Percentiles rank a stretch among this genome's conserved stretches.
phyloP scores from a whole-genome alignment of 345 rosid species.

The Abelmoschus esculentus region DNA sequence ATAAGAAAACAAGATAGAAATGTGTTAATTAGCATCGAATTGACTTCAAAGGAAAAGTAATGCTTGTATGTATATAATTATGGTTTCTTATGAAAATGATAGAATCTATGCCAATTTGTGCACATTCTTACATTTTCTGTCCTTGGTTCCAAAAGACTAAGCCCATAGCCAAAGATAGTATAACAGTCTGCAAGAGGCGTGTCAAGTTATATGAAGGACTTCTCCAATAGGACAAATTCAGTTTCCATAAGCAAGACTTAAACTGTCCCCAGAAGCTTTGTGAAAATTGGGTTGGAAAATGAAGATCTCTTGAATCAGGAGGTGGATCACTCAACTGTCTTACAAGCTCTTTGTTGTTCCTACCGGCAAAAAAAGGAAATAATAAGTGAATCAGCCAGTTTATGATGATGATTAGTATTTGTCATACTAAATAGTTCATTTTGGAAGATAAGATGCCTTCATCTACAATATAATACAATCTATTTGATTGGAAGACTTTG shows the following conservation, averaged over 20 bases:
- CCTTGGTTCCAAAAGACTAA: constrained; percentile 65
- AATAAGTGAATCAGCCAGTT: background rate
- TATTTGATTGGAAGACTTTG: too few relatives aligned
- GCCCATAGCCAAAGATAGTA: constrained; percentile 53
- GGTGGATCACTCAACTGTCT: constrained; percentile 37
- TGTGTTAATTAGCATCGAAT: background rate
- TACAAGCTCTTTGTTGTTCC: constrained; percentile 42
- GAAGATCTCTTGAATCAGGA: constrained; percentile 41
- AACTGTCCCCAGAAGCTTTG: constrained; percentile 56
- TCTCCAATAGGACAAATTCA: constrained; percentile 68
- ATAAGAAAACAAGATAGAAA: background rate
- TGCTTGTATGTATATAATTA: constrained; percentile 16
- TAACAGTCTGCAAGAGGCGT: constrained; percentile 27
- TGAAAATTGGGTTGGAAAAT: constrained; percentile 41
- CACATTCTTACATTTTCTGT: constrained; percentile 41
- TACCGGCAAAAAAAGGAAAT: constrained; percentile 14
- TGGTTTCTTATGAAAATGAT: background rate
- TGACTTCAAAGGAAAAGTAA: background rate
- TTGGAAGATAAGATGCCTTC: too few relatives aligned
- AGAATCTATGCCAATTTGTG: background rate
- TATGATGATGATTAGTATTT: too few relatives aligned
- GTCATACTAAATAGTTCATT: too few relatives aligned
- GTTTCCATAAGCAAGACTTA: constrained; percentile 72
- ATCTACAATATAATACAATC: too few relatives aligned
- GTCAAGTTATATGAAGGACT: constrained; percentile 59